Evolutionary conservation across 2,329 filamentous ascomycete species (phyloP).

Genomic region (Paecilomyces niveus): DNA sequence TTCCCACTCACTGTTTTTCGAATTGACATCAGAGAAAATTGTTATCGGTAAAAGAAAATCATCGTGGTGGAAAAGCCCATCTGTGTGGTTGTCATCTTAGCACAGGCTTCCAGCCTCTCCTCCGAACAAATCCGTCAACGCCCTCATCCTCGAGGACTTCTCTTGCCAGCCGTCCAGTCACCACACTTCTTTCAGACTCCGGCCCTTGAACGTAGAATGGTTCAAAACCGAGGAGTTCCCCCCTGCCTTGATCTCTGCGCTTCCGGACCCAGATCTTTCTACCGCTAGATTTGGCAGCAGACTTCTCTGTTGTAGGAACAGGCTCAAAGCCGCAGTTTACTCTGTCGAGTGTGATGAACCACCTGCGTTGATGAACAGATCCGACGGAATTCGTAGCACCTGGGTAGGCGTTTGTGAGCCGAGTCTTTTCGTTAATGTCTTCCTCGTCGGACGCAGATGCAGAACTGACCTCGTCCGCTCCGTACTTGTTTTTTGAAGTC

Average conservation of each 20-base stretch:
- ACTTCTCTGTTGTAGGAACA: not conserved
- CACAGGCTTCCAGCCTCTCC: constrained; percentile 53
- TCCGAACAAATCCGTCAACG: constrained; percentile 48
- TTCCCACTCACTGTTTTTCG: not conserved
- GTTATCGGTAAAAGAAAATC: not conserved
- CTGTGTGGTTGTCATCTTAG: constrained; percentile 7
- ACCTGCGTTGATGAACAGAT: constrained; percentile 60
- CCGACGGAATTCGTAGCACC: constrained; percentile 60
- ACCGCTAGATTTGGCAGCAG: constrained; percentile 1
- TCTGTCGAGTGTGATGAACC: constrained; percentile 60
- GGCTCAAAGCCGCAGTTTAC: constrained; percentile 49
- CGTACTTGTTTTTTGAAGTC: constrained; percentile 5
- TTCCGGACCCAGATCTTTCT: constrained; percentile 22
- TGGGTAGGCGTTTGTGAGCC: constrained; percentile 57
- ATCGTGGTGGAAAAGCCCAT: not conserved
- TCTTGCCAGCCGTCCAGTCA: constrained; percentile 54
- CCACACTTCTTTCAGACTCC: constrained; percentile 57
- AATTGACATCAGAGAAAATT: not conserved
- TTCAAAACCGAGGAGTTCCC: constrained; percentile 35
- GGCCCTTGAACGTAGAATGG: constrained; percentile 57
- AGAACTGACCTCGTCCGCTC: constrained; percentile 7
- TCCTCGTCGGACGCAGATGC: constrained; percentile 21
- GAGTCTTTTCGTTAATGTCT: constrained; percentile 48
- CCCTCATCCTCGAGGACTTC: constrained; percentile 58
- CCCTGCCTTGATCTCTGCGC: not conserved